Evolutionary conservation across 495 filamentous ascomycete species (phyloP).

Genomic region (Friedmanniomyces simplex): DNA sequence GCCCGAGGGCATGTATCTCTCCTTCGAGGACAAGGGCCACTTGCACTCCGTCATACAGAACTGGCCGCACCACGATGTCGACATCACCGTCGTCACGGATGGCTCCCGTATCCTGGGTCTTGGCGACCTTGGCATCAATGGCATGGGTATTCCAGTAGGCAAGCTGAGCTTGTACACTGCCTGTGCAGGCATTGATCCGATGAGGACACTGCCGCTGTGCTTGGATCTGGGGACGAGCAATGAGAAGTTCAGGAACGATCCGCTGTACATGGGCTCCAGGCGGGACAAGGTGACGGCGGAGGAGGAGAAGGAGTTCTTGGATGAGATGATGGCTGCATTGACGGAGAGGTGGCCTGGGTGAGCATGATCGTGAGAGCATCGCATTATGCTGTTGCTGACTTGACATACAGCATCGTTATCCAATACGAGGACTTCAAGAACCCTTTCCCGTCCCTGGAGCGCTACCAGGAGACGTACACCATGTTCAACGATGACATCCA

Average conservation of each 20-base stretch:
- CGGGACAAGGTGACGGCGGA: constrained; percentile 67
- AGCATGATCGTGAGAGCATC: constrained; percentile 21
- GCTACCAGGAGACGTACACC: constrained; percentile 77
- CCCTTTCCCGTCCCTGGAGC: constrained; percentile 85
- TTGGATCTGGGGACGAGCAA: constrained; percentile 89
- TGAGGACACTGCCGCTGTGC: constrained; percentile 82
- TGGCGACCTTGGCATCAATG: constrained; percentile 92
- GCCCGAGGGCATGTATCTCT: constrained; percentile 91
- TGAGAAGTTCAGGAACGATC: constrained; percentile 76
- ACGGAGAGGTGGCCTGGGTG: constrained; percentile 76
- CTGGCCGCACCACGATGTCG: constrained; percentile 82
- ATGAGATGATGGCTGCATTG: constrained; percentile 91
- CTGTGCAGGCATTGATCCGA: constrained; percentile 92
- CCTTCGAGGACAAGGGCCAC: constrained; percentile 76
- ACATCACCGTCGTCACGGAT: constrained; percentile 96
- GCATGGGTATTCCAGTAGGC: constrained; percentile 93
- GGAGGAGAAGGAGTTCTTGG: constrained; percentile 87
- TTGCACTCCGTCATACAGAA: constrained; percentile 75
- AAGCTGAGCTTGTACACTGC: constrained; percentile 89
- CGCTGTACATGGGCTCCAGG: constrained; percentile 85
- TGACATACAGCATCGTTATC: constrained; percentile 67
- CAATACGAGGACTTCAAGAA: constrained; percentile 99
- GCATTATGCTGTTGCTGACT: not conserved
- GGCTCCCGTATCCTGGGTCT: constrained; percentile 93
- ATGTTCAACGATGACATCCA: constrained; percentile 99